A percentile compares a stretch with the other conserved stretches of the same genome.
phyloP scores from a whole-genome alignment of 768 basidiomycete genomes.

The Mycena kentingensis region DNA sequence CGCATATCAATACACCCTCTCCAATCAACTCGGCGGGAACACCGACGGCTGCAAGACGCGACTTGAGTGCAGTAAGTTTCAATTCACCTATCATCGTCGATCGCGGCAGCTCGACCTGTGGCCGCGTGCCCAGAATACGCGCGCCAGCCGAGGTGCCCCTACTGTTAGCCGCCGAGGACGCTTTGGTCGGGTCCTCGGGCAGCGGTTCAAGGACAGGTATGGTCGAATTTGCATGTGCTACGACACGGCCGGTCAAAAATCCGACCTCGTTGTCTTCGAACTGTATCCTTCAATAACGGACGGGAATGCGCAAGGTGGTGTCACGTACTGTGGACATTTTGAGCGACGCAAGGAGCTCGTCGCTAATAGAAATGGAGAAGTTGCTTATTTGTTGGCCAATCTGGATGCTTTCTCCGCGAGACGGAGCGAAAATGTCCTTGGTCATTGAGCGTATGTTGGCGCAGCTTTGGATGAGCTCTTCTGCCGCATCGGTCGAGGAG shows the following conservation, averaged over 20 bases:
- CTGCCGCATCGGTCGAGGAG: slow-evolving; percentile 65
- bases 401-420: slow-evolving; percentile 72
- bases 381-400: slow-evolving; percentile 96
- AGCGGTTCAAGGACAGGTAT: slow-evolving; percentile 84
- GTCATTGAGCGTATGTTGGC: slow-evolving; percentile 87
- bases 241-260: slow-evolving; percentile 86
- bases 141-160: slow-evolving; percentile 26
- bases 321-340: slow-evolving; percentile 82
- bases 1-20: slow-evolving; percentile 93
- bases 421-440: slow-evolving; percentile 85
- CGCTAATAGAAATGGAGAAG: slow-evolving; percentile 92
- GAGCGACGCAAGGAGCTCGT: slow-evolving; percentile 76
- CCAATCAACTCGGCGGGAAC: slow-evolving; percentile 95
- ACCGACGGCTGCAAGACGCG: slow-evolving; percentile 70
- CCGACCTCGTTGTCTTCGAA: slow-evolving; percentile 98
- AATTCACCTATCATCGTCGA: slow-evolving; percentile 98
- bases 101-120: slow-evolving; percentile 67
- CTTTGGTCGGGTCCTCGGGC: slow-evolving; percentile 36
- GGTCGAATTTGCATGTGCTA: slow-evolving; percentile 81
- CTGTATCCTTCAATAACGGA: slow-evolving; percentile 40
- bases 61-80: slow-evolving; percentile 85
- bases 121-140: slow-evolving; percentile 63
- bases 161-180: slow-evolving; percentile 27
- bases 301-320: slow-evolving; percentile 2
- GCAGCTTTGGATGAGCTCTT: slow-evolving; percentile 78